These are phyloP conservation scores for Odonthalia washingtoniensis DNA, from an alignment of 31 red algal species.

Conservation along the genomic window DNA sequence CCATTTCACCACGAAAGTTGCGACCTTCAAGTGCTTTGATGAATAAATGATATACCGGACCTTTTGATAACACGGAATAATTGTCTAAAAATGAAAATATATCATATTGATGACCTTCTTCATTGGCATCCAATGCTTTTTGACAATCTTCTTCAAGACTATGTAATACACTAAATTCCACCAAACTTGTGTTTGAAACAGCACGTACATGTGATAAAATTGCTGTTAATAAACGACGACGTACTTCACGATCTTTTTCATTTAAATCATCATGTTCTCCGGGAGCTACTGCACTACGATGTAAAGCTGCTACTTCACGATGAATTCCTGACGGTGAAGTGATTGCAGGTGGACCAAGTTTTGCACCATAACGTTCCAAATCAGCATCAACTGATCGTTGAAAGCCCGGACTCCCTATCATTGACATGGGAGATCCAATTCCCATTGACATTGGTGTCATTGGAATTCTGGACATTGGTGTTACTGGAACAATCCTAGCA, in stretches of 20 bases:
- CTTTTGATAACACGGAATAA: slow-evolving; percentile 10
- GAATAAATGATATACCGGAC: slow-evolving; percentile 40
- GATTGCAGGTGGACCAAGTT: slow-evolving; percentile 5
- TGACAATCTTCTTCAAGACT: slow-evolving; percentile 75
- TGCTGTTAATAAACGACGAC: slow-evolving; percentile 70
- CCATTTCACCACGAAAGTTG: slow-evolving; percentile 54
- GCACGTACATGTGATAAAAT: slow-evolving; percentile 80
- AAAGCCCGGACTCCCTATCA: neutral
- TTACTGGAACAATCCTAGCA: neutral
- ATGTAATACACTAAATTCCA: slow-evolving; percentile 70
- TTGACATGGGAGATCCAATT: slow-evolving; percentile 7
- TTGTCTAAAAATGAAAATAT: slow-evolving; percentile 79
- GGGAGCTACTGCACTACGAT: slow-evolving; percentile 22
- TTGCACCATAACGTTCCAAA: slow-evolving; percentile 48
- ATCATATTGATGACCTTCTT: slow-evolving; percentile 74
- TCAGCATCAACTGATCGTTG: slow-evolving; percentile 65
- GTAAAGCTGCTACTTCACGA: slow-evolving; percentile 55
- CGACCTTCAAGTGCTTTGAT: slow-evolving; percentile 53
- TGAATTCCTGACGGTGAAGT: slow-evolving; percentile 44
- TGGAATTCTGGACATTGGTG: neutral
- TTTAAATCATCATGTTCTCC: slow-evolving; percentile 41
- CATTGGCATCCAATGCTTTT: slow-evolving; percentile 83
- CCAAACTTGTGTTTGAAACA: slow-evolving; percentile 69
- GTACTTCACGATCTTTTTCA: slow-evolving; percentile 73
- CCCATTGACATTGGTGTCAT: slow-evolving; percentile 36